Base-by-base conservation (phyloP, 768 basidiomycete species). In the Boletales sp. region DNA sequence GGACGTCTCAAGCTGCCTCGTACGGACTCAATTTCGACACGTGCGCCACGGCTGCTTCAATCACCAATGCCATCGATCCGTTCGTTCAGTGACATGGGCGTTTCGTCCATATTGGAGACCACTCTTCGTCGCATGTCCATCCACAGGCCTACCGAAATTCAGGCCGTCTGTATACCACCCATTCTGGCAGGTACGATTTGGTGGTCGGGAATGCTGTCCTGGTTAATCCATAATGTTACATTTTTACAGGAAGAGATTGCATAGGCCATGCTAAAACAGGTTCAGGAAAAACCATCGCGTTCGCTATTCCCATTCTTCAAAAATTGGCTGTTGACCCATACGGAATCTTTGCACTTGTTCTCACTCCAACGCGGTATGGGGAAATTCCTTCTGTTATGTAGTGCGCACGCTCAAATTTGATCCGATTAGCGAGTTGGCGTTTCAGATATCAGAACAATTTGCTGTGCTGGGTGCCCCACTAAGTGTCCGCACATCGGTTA, bases 261-360 rank as follows among this genome's bases (percentile, higher is more conserved):
- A 91, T 99, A 51, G 97, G 97, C 10, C 94, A 95, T 55, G 94
- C 97, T 1, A 94, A 97, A 72, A 99, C 97, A 0, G 97, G 97
- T 45, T 94, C 91, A 2, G 95, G 95, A 60, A 99, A 99, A 72
- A 99, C 97, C 0, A 83, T 99, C 51, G 94, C 97, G 1, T 99
- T 99, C 58, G 97, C 95, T 1, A 69, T 97, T 6, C 97, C 97
- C 5, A 97, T 98, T 48, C 74, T 98, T 8, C 93, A 99, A 66
- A 81, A 81, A 59, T 77, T 99, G 30, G 83, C 88, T 1, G 72
- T 77, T 6, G 95, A 98, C 69, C 95, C 97, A 1, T 97, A 91
- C 59, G 97, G 95, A 2, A 88, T 98, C 40, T 98, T 87, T 66
- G 93, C 93, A 0, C 76, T 98, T 13, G 82, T 99, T 1, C 72